Base-by-base conservation (phyloP, 352 stramenopile species). In the Globisporangium perplexum region DNA sequence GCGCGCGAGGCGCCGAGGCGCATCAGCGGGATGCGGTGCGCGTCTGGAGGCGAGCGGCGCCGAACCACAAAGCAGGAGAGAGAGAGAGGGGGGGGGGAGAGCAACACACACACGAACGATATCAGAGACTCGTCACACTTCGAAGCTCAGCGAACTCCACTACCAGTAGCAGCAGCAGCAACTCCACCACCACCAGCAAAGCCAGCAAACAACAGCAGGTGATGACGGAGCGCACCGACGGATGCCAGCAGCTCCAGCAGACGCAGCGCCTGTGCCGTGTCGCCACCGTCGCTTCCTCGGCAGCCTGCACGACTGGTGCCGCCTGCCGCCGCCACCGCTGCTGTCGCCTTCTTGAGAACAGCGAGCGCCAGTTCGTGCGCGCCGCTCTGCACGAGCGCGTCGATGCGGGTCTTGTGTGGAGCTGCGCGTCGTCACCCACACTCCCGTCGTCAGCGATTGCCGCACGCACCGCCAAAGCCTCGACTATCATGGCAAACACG, bases 1-100 rank as follows among this genome's bases (percentile, higher is more conserved):
- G 76, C 64, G 12, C 77, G 63, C 23, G 71, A 77, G 7, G 71
- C 77, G 6, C 77, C 77, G 15, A 86, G 59, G 2, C 77, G 72
- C 8, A 71, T 85, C 44, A 88, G 54, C 1, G 74, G 70, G 42
- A 77, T 71, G 26, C 71, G 69, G 46, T 88, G 77, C 12, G 49
- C 31, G 22, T 84, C 74, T 87, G 59, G 23, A 57, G 46, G 7
- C 18, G 11, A 44, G 47, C 30, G 10, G 18, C 23, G 20, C 6
- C 24, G n/a, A 49, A 17, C 28, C n/a, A n/a, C n/a, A n/a, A n/a
- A n/a, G n/a, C n/a, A n/a, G n/a, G n/a, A n/a, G n/a, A n/a, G n/a
- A n/a, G n/a, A n/a, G n/a, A n/a, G n/a, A n/a, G n/a, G n/a, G n/a
- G n/a, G n/a, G n/a, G n/a, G n/a, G 30, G 12, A 50, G 23, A 12